phyloP scores from a whole-genome alignment of 1,284 basidiomycete genomes.

The Peniophora sp. region DNA sequence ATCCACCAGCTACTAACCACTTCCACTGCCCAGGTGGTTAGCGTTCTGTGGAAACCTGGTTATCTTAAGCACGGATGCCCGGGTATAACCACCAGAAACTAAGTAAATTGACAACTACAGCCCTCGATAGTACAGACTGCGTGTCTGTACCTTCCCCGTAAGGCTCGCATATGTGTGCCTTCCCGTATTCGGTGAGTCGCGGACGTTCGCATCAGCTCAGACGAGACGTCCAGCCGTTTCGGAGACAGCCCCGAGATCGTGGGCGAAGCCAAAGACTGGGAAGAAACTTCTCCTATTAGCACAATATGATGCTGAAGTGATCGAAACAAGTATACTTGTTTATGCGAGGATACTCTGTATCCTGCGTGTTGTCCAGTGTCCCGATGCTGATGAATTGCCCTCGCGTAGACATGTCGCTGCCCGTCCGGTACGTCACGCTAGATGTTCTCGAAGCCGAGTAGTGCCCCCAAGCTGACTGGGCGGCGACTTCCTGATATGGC shows the following conservation, averaged over 20 bases:
- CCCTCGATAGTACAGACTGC: neutral
- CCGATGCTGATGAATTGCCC: neutral
- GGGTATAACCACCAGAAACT: too few relatives aligned
- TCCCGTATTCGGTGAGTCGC: constrained; percentile 2
- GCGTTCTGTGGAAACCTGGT: too few relatives aligned
- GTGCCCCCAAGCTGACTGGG: neutral
- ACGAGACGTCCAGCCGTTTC: constrained; percentile 4
- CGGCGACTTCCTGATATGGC: neutral
- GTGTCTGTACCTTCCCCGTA: neutral
- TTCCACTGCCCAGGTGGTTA: too few relatives aligned
- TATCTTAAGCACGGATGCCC: too few relatives aligned
- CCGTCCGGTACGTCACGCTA: neutral
- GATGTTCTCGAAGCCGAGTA: too few relatives aligned
- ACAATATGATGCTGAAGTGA: too few relatives aligned
- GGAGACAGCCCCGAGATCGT: constrained; percentile 7
- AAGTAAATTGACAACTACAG: too few relatives aligned
- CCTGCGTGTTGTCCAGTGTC: neutral
- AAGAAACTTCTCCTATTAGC: too few relatives aligned
- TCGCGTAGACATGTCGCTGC: neutral
- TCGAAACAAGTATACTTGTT: too few relatives aligned
- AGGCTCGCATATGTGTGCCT: constrained; percentile 3
- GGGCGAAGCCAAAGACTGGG: constrained; percentile 4
- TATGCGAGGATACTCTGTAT: neutral
- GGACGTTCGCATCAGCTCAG: constrained; percentile 7
- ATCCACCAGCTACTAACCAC: too few relatives aligned